Evolutionary conservation across 768 basidiomycete species (phyloP), one percentile per base, ranked within the genome.

Genomic region (Lentinus brumalis): DNA sequence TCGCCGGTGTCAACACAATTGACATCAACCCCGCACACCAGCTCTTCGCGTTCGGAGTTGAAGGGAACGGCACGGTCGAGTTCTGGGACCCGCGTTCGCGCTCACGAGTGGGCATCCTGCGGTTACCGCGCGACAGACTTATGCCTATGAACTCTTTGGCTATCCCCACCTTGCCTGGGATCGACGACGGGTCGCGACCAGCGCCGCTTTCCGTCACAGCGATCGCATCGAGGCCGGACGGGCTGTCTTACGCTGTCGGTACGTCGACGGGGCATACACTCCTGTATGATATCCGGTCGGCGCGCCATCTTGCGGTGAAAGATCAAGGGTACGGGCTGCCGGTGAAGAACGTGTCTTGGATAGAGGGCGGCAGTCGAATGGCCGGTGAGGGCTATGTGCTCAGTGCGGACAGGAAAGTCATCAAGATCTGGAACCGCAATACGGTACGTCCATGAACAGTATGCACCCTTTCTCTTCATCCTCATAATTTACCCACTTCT

Each of bases 261-360:
- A 98, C 96, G 1, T 94, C 92, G 9, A 93, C 94, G 0, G 97
- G 97, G 0, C 95, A 98, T 70, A 94, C 94, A 0, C 76, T 98
- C 4, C 79, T 99, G 14, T 99, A 98, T 72, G 97, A 99, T 71
- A 85, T 99, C 67, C 89, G 97, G 47, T 87, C 91, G 9, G 83
- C 88, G 5, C 82, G 81, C 41, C 88, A 93, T 26, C 95, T 91
- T 67, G 94, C 93, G 1, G 71, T 87, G 61, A 98, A 99, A 70
- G 97, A 99, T 70, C 97, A 98, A 75, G 97, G 97, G 0, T 98
- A 98, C 67, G 96, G 96, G 1, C 76, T 98, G 47, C 90, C 96
- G 0, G 80, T 99, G 35, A 91, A 90, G 72, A 88, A 81, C 53
- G 84, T 98, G 3, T 73, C 81, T 15, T 99, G 97, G 97, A 85